phyloP scores from a whole-genome alignment of 2,329 filamentous ascomycete species.

The Rhinocladiella mackenziei region DNA sequence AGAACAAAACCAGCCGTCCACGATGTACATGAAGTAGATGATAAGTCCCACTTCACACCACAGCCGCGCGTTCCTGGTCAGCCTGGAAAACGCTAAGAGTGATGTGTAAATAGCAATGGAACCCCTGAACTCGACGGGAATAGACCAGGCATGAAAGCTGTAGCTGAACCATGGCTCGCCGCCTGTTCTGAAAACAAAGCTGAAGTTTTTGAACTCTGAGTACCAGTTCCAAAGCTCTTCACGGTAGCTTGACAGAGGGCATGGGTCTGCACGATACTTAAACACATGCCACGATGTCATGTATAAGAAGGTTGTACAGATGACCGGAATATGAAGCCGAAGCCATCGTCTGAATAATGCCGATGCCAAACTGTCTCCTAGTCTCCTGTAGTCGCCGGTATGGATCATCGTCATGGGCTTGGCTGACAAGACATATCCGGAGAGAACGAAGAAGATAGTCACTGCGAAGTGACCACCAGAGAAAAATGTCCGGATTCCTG shows the following conservation, averaged over 20 bases:
- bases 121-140: constrained; percentile 60
- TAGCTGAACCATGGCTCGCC: constrained; percentile 56
- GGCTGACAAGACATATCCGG: constrained; percentile 46
- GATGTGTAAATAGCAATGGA: constrained; percentile 61
- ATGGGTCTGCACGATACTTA: constrained; percentile 44
- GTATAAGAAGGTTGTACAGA: constrained; percentile 43
- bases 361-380: constrained; percentile 48
- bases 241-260: constrained; percentile 40
- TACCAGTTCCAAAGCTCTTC: constrained; percentile 53
- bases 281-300: constrained; percentile 54
- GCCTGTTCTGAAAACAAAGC: constrained; percentile 59
- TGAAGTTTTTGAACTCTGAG: constrained; percentile 64
- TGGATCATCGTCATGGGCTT: constrained; percentile 43
- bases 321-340: constrained; percentile 42
- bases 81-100: constrained; percentile 55
- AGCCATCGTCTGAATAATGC: constrained; percentile 43
- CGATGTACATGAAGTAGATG: constrained; percentile 64
- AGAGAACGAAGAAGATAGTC: constrained; percentile 48
- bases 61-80: constrained; percentile 53
- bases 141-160: constrained; percentile 61
- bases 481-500: constrained; percentile 58
- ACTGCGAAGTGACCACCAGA: constrained; percentile 45
- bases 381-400: constrained; percentile 39
- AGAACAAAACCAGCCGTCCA: constrained; percentile 60
- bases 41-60: constrained; percentile 52